Conservation (phyloP, 1,139 yeast species). For the Taiozyma sp. region DNA sequence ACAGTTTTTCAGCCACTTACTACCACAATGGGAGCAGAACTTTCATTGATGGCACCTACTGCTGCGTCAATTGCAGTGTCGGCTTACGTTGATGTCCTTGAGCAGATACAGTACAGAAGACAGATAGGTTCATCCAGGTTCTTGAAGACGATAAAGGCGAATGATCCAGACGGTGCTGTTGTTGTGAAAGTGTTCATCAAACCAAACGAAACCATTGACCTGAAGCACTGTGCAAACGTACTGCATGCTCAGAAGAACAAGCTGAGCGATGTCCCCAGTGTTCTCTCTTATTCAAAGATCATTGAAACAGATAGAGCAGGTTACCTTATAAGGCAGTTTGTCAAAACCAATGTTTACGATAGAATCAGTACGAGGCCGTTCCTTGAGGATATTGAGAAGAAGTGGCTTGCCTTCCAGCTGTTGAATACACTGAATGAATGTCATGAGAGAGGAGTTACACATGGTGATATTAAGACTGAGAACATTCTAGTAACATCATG, state of each 20-base stretch:
- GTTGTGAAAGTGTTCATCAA: conserved; percentile 81
- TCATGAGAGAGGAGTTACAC: conserved; percentile 60
- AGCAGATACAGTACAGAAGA: conserved; percentile 68
- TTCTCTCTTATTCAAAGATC: conserved; percentile 66
- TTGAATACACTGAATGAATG: conserved; percentile 56
- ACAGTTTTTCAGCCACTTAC: not conserved
- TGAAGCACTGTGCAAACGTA: conserved; percentile 31
- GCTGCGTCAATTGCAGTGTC: conserved; percentile 91
- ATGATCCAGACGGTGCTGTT: conserved; percentile 62
- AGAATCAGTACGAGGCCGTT: conserved; percentile 86
- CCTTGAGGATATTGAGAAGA: conserved; percentile 73
- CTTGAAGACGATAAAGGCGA: conserved; percentile 79
- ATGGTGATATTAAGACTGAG: conserved; percentile 92
- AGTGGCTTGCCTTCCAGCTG: conserved; percentile 81
- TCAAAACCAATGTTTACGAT: conserved; percentile 78
- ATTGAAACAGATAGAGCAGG: conserved; percentile 93
- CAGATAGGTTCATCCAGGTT: conserved; percentile 72
- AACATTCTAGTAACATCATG: conserved; percentile 84
- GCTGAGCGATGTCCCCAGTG: conserved; percentile 52
- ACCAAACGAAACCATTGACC: conserved; percentile 46
- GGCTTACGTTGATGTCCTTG: conserved; percentile 79
- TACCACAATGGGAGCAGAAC: conserved; percentile 73
- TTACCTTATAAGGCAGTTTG: conserved; percentile 77
- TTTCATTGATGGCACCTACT: conserved; percentile 82
- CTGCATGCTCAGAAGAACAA: conserved; percentile 32